Evolutionary conservation across 2,329 filamentous ascomycete genomes (phyloP).

Genomic region (Fusarium nisikadoi): DNA sequence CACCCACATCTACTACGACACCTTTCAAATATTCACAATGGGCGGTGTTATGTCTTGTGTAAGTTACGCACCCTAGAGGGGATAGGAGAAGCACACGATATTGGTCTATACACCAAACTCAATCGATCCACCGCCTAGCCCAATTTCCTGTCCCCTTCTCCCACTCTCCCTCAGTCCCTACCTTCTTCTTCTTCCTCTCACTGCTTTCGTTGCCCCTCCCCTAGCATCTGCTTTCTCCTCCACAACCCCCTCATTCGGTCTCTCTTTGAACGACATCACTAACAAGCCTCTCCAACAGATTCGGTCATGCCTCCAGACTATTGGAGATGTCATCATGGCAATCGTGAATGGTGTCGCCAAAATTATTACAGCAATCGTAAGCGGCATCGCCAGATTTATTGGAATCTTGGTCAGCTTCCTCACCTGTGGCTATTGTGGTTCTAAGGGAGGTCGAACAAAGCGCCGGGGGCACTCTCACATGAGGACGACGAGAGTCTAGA

Average conservation of each 20-base stretch:
- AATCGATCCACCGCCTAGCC: not conserved
- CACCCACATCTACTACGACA: conserved; percentile 3
- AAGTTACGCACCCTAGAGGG: conserved; percentile 55
- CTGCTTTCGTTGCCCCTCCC: not conserved
- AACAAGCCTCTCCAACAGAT: conserved; percentile 56
- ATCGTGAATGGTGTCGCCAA: no score
- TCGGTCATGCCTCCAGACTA: conserved; percentile 67
- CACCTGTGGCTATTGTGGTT: conserved; percentile 60
- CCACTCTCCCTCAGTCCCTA: not conserved
- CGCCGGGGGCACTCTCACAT: conserved; percentile 27
- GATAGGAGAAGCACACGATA: not conserved
- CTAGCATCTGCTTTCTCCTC: not conserved
- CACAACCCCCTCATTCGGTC: not conserved
- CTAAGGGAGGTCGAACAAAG: conserved; percentile 27
- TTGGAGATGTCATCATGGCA: conserved; percentile 74
- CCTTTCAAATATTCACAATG: conserved; percentile 60
- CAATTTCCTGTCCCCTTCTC: no score
- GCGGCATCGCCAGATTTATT: no score
- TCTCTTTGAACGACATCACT: not conserved
- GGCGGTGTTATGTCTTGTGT: conserved; percentile 87
- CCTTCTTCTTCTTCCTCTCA: not conserved
- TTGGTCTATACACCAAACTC: not conserved
- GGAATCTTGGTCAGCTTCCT: conserved; percentile 68
- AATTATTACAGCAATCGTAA: no score
- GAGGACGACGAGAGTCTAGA: conserved; percentile 31